Evolutionary conservation across 352 stramenopile genomes (phyloP).

Genomic region (Phytophthora sojae): DNA sequence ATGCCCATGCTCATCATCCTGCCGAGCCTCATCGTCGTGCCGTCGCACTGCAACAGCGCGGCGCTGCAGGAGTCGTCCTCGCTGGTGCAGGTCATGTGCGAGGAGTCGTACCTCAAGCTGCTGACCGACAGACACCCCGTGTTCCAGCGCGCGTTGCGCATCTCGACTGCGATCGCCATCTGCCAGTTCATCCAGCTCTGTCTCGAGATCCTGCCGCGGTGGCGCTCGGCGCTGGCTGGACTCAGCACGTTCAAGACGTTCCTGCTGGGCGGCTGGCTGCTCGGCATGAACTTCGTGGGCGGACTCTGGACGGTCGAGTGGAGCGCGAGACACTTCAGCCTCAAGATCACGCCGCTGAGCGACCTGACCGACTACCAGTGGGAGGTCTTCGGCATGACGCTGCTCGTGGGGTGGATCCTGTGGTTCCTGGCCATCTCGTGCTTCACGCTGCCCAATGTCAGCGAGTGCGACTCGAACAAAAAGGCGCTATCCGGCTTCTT

Average conservation of each 20-base stretch:
- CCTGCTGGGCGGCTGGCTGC: slow-evolving; percentile 60
- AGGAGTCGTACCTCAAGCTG: slow-evolving; percentile 88
- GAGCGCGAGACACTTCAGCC: slow-evolving; percentile 72
- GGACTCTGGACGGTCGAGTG: slow-evolving; percentile 82
- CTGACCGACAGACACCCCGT: slow-evolving; percentile 83
- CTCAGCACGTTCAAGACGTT: slow-evolving; percentile 65
- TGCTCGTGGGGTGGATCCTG: slow-evolving; percentile 81
- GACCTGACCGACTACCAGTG: slow-evolving; percentile 69
- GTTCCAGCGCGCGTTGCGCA: slow-evolving; percentile 83
- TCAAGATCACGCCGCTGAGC: slow-evolving; percentile 77
- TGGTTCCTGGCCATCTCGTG: slow-evolving; percentile 83
- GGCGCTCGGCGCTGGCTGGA: slow-evolving; percentile 65
- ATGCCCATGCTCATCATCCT: slow-evolving; percentile 81
- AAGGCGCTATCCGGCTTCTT: slow-evolving; percentile 74
- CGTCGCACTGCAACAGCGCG: slow-evolving; percentile 56
- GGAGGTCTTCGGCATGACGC: slow-evolving; percentile 85
- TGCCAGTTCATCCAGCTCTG: slow-evolving; percentile 89
- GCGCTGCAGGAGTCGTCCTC: slow-evolving; percentile 37
- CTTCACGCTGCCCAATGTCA: slow-evolving; percentile 66
- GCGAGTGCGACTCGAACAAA: slow-evolving; percentile 66
- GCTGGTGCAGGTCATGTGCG: slow-evolving; percentile 67
- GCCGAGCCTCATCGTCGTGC: slow-evolving; percentile 78
- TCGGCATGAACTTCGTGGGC: slow-evolving; percentile 68
- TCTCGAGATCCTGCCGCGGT: slow-evolving; percentile 80
- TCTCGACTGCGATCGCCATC: slow-evolving; percentile 84